phyloP scores from a whole-genome alignment of 225 moss, liverwort and hornwort genomes.

The Straminergon stramineum region DNA sequence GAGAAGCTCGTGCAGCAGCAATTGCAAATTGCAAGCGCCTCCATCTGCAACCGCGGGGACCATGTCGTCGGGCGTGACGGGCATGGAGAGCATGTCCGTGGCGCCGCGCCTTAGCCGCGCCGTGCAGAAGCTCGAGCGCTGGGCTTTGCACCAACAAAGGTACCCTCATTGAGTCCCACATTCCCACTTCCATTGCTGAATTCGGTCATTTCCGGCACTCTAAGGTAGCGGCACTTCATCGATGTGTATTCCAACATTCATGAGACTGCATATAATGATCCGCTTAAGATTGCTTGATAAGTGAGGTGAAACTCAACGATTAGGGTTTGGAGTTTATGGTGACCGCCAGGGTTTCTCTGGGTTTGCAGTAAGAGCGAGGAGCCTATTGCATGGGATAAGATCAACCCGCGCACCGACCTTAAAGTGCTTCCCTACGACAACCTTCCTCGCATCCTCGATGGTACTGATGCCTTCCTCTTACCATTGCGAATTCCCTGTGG shows the following conservation, averaged over 20 bases:
- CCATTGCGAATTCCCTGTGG: not conserved
- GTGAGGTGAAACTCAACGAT: not conserved
- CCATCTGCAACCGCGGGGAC: not conserved
- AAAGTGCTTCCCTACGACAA: conserved; percentile 34
- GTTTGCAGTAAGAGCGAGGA: conserved; percentile 33
- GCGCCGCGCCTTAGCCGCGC: conserved; percentile 53
- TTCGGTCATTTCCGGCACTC: not conserved
- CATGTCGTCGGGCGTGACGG: conserved; percentile 39
- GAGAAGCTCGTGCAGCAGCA: not conserved
- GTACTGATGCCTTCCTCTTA: not conserved
- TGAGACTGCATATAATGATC: not conserved
- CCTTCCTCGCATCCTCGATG: conserved; percentile 9
- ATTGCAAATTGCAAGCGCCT: not conserved
- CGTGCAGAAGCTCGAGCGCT: conserved; percentile 54
- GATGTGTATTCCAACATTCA: not conserved
- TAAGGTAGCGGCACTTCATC: not conserved
- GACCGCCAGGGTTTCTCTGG: not conserved
- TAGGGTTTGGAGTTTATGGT: not conserved
- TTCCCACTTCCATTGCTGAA: not conserved
- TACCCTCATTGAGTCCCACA: not conserved
- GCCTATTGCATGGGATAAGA: conserved; percentile 45
- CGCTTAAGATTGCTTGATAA: not conserved
- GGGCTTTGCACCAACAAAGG: conserved; percentile 51
- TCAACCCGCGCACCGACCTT: conserved; percentile 48
- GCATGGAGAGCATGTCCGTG: conserved; percentile 59